Base-by-base conservation (phyloP, 805 yeast genomes). In the Zygoascus ofunaensis region DNA sequence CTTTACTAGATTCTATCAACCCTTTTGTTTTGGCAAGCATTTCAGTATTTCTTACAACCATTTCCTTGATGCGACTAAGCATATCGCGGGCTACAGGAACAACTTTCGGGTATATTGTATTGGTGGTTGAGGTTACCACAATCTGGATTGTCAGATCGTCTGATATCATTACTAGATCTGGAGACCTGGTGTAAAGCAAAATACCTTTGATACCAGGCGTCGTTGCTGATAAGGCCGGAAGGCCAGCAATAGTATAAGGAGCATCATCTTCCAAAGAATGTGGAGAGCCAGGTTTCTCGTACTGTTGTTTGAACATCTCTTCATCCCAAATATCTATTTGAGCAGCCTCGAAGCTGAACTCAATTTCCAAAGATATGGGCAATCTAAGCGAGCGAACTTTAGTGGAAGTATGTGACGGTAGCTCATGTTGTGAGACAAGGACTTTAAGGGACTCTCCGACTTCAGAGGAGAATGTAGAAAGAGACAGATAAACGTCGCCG, bases 31-130 rank as follows among this genome's bases (percentile, higher is more conserved):
- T 24, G 15, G 34, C 20, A 26, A 26, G 12, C 10, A 12, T 8
- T 28, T 37, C 32, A 15, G 21, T 19, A 18, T 24, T 17, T 15
- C 38, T 22, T 18, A 3, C 22, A 23, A 37, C 17, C 58, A 78
- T 67, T 8, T 62, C 59, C 51, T 75, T 73, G 32, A 74, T 50
- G 10, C 79, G 72, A 14, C 68, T 63, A 12, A 71, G 63, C 42
- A 87, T 66, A 44, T 82, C 92, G 35, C 69, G 59, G 2, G 87
- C 55, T 4, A 85, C 80, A 0, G 95, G 95, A 30, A 87, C 87
- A 60, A 94, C 86, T 0, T 78, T 66, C 0, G 95, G 76, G 45
- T 74, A 73, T 2, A 92, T 55, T 0, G 71, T 72, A 55, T 92
- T 92, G 41, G 76, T 77, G 0, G 96, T 84, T 1, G 85, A 71